These are phyloP conservation scores for Terana coerulea DNA, from an alignment of 768 basidiomycete genomes.

Conservation along the genomic window DNA sequence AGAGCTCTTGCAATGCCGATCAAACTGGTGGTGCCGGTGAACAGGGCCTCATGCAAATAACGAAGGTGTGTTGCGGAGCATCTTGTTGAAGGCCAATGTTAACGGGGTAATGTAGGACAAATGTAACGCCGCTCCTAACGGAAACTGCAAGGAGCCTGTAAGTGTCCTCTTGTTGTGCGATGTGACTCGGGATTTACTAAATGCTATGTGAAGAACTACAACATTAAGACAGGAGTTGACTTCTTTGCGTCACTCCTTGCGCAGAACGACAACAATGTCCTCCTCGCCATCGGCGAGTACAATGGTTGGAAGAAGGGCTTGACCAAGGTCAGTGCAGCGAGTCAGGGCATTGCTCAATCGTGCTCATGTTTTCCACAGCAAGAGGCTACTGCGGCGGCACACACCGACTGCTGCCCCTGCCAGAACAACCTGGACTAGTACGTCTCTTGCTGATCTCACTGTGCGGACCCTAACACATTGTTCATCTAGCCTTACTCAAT, in stretches of 20 bases:
- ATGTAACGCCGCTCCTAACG: conserved; percentile 52
- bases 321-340: conserved; percentile 45
- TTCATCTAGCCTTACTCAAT: conserved; percentile 56
- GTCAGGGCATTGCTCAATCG: background rate
- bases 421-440: conserved; percentile 90
- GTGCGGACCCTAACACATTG: conserved; percentile 5
- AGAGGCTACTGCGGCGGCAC: conserved; percentile 54
- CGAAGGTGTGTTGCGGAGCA: conserved; percentile 25
- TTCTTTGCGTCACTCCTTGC: conserved; percentile 55
- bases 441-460: conserved; percentile 24
- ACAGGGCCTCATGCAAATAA: conserved; percentile 86
- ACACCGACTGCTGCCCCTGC: conserved; percentile 55
- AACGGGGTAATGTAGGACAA: conserved; percentile 64
- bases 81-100: too few relatives aligned
- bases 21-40: conserved; percentile 75
- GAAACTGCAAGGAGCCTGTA: conserved; percentile 39
- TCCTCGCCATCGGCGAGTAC: conserved; percentile 64
- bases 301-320: conserved; percentile 66
- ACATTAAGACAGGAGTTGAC: conserved; percentile 61
- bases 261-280: conserved; percentile 46
- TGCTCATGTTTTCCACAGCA: conserved; percentile 27
- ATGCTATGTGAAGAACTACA: conserved; percentile 36
- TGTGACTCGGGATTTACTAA: background rate
- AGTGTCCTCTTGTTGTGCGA: conserved; percentile 12
- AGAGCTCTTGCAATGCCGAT: conserved; percentile 66